phyloP scores from a whole-genome alignment of 352 stramenopile genomes.

The Pythium scleroteichum region DNA sequence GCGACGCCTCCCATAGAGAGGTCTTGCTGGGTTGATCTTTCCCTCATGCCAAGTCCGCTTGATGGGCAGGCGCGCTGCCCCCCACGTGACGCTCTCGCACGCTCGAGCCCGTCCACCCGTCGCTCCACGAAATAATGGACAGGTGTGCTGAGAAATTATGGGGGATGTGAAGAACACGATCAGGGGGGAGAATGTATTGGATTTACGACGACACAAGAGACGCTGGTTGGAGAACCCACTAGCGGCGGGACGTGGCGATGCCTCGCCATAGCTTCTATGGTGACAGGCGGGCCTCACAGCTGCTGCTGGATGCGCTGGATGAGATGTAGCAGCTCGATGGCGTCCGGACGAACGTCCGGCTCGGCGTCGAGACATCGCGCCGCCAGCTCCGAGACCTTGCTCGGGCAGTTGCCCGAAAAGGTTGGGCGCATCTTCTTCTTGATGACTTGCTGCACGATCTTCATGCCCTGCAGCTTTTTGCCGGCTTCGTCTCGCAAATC shows the following conservation, averaged over 20 bases:
- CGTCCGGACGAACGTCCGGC: slow-evolving; percentile 64
- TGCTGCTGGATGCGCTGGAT: slow-evolving; percentile 37
- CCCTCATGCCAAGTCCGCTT: too few species aligned
- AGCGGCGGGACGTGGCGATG: not conserved
- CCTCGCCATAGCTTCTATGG: not conserved
- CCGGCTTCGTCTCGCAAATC: slow-evolving; percentile 71
- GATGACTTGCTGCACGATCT: slow-evolving; percentile 83
- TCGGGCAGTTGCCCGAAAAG: slow-evolving; percentile 51
- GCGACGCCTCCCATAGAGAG: too few species aligned
- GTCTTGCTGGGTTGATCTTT: too few species aligned
- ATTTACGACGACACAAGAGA: not conserved
- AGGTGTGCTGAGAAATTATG: too few species aligned
- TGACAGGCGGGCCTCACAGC: slow-evolving; percentile 8
- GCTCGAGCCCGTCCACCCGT: too few species aligned
- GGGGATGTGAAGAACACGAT: not conserved
- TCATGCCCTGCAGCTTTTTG: slow-evolving; percentile 81
- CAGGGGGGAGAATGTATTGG: not conserved
- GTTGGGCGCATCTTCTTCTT: slow-evolving; percentile 60
- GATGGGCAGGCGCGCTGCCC: too few species aligned
- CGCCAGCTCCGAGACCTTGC: slow-evolving; percentile 59
- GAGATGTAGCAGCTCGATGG: slow-evolving; percentile 64
- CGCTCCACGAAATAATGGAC: too few species aligned
- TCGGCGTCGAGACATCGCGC: slow-evolving; percentile 65
- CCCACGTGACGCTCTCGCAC: too few species aligned
- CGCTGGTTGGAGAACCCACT: not conserved